phyloP scores from a whole-genome alignment of 148 eudicot genomes.

The Selenicereus undatus region DNA sequence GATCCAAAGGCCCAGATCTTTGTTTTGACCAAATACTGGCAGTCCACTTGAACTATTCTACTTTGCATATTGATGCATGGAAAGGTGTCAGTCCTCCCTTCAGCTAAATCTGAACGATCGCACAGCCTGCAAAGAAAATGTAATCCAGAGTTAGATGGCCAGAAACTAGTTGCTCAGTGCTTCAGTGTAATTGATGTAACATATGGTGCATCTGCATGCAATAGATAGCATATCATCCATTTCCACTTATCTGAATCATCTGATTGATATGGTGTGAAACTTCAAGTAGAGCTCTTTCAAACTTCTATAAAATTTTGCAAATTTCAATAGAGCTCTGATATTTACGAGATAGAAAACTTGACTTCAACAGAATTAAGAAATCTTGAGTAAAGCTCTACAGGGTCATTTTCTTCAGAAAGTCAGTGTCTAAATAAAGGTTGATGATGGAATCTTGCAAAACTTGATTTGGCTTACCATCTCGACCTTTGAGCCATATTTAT shows the following conservation, averaged over 20 bases:
- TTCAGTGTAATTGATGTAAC: neutral
- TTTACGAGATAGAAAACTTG: neutral
- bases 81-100: constrained; percentile 11
- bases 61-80: neutral
- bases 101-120: constrained; percentile 62
- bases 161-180: neutral
- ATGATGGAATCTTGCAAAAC: neutral
- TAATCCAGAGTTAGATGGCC: neutral
- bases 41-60: neutral
- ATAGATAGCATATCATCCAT: neutral
- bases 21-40: too few relatives aligned
- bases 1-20: too few relatives aligned
- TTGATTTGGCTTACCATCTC: constrained; percentile 43
- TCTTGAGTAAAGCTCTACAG: neutral
- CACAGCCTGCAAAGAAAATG: constrained; percentile 52
- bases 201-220: neutral
- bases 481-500: constrained; percentile 49
- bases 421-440: neutral
- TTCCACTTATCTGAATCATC: neutral
- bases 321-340: neutral
- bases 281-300: neutral
- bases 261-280: neutral
- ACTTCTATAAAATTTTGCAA: neutral
- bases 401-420: neutral
- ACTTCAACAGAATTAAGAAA: neutral